These are phyloP conservation scores for Diddensiella santjacobensis DNA, from an alignment of 805 yeast genomes.

Conservation along the genomic window DNA sequence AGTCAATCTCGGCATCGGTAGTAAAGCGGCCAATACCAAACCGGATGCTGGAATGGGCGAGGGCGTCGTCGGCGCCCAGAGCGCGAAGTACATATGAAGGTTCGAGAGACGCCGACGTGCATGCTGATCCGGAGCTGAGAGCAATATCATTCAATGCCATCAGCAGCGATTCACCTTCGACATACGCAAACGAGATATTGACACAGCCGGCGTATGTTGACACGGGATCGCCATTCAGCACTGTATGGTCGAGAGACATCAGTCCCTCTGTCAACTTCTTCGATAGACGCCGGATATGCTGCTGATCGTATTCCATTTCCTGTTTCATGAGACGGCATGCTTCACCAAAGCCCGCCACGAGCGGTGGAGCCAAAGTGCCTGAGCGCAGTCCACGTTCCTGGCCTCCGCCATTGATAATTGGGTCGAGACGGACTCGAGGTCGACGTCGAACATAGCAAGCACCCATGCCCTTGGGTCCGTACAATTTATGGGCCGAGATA, in stretches of 20 bases:
- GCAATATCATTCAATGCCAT: slow-evolving; percentile 99
- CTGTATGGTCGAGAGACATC: slow-evolving; percentile 80
- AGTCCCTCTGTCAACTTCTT: slow-evolving; percentile 68
- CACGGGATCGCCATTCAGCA: slow-evolving; percentile 76
- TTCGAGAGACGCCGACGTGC: slow-evolving; percentile 97
- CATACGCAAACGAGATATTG: slow-evolving; percentile 92
- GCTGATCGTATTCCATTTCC: slow-evolving; percentile 71
- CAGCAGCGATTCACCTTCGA: slow-evolving; percentile 94
- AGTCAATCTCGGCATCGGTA: slow-evolving; percentile 92
- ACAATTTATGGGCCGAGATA: slow-evolving; percentile 91
- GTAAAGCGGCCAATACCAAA: slow-evolving; percentile 97
- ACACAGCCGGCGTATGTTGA: slow-evolving; percentile 90
- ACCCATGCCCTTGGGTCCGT: slow-evolving; percentile 98
- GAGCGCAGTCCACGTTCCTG: slow-evolving; percentile 98
- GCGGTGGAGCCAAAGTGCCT: slow-evolving; percentile 96
- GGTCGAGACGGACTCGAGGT: slow-evolving; percentile 95
- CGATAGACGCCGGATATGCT: slow-evolving; percentile 68
- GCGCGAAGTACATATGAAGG: slow-evolving; percentile 97
- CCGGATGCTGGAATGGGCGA: slow-evolving; percentile 97
- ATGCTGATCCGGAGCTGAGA: slow-evolving; percentile 92
- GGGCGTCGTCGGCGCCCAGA: slow-evolving; percentile 94
- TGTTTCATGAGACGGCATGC: slow-evolving; percentile 79
- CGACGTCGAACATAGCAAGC: slow-evolving; percentile 94
- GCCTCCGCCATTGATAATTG: slow-evolving; percentile 95
- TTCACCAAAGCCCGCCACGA: slow-evolving; percentile 94